phyloP scores from a whole-genome alignment of 352 stramenopile genomes.

The Lagenidium sp. region DNA sequence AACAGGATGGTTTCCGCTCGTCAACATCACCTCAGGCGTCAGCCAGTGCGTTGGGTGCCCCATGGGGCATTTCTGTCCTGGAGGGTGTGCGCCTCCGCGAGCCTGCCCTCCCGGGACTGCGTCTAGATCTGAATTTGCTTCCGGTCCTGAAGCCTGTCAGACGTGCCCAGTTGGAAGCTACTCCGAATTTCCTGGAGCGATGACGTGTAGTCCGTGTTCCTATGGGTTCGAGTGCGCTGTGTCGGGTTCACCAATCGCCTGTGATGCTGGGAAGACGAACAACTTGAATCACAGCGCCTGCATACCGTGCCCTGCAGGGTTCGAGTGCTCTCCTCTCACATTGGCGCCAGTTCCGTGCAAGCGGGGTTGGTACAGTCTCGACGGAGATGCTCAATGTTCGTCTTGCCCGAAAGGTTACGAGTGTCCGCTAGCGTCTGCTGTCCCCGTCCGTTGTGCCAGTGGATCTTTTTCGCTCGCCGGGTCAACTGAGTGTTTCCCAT shows the following conservation, averaged over 20 bases:
- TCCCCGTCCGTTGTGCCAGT: conserved; percentile 20
- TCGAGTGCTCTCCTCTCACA: conserved; percentile 23
- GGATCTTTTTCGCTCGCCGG: conserved; percentile 20
- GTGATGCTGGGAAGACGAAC: conserved; percentile 26
- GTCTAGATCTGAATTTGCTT: no score
- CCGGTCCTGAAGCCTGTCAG: no score
- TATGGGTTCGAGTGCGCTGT: conserved; percentile 31
- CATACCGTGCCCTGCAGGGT: conserved; percentile 31
- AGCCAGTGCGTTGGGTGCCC: conserved; percentile 35
- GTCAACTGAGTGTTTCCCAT: conserved; percentile 31
- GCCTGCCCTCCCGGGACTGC: no score
- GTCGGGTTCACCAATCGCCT: conserved; percentile 18
- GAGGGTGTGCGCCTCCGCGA: conserved; percentile 23
- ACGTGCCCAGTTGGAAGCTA: conserved; percentile 32
- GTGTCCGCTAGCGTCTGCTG: conserved; percentile 23
- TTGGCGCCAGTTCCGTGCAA: conserved; percentile 10
- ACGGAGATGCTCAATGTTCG: conserved; percentile 28
- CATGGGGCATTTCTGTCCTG: conserved; percentile 35
- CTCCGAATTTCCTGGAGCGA: conserved; percentile 23
- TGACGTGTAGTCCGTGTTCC: conserved; percentile 29
- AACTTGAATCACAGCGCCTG: conserved; percentile 35
- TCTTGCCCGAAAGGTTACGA: conserved; percentile 38
- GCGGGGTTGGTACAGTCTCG: conserved; percentile 28
- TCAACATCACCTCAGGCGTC: conserved; percentile 21
- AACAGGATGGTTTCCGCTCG: conserved; percentile 35